A percentile compares a stretch with the other conserved stretches of the same genome.
Conservation (phyloP, 257 asterid genomes). For the Echium plantagineum region DNA sequence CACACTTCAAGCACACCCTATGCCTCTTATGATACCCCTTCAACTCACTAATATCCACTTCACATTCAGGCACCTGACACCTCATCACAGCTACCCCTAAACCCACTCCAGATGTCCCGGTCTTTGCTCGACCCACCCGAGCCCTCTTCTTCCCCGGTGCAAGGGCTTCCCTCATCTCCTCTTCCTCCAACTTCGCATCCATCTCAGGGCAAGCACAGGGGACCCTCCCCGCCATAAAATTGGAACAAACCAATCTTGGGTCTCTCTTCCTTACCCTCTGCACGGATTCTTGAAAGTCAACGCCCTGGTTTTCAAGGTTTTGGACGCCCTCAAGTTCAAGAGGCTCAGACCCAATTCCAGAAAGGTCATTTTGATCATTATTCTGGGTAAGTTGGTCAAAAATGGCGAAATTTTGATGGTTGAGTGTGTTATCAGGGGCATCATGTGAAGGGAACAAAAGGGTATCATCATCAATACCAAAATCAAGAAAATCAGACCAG, state of each 20-base stretch:
- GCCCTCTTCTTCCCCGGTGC: conserved; percentile 59
- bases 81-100: conserved; percentile 27
- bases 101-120: no score
- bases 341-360: neutral
- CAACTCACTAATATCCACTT: conserved; percentile 78
- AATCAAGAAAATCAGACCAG: conserved; percentile 70
- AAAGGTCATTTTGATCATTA: neutral
- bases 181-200: conserved; percentile 55
- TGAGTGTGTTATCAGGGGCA: no score
- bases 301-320: no score
- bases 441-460: conserved; percentile 10
- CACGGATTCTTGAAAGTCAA: neutral
- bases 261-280: conserved; percentile 68
- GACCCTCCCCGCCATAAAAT: conserved; percentile 74
- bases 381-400: no score
- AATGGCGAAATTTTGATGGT: no score
- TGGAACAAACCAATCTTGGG: conserved; percentile 75
- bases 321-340: neutral
- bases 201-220: conserved; percentile 95
- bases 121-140: conserved; percentile 19
- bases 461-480: conserved; percentile 44
- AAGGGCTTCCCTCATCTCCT: conserved; percentile 26
- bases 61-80: conserved; percentile 89
- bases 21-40: conserved; percentile 93
- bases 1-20: conserved; percentile 74